Conservation (phyloP, 2,329 filamentous ascomycete species). For the Pseudogymnoascus sp. region DNA sequence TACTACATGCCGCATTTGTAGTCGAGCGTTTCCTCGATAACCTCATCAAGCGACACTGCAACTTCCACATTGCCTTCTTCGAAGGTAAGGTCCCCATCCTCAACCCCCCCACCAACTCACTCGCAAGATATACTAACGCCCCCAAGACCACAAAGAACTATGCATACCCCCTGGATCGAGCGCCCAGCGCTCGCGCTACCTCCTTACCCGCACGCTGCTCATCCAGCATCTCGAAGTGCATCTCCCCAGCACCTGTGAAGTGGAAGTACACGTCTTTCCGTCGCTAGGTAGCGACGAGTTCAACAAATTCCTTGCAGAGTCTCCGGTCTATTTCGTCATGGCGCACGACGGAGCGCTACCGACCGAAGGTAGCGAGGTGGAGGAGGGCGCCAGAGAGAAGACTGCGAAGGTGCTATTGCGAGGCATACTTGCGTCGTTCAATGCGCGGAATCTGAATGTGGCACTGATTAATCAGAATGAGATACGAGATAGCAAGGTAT, state of each 20-base stretch:
- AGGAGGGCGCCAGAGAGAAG: constrained; percentile 15
- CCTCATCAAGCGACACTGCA: constrained; percentile 54
- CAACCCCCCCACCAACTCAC: neutral
- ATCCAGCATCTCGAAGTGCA: constrained; percentile 46
- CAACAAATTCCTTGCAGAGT: constrained; percentile 41
- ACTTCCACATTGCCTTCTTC: constrained; percentile 65
- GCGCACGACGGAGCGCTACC: constrained; percentile 49
- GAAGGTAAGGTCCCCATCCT: constrained; percentile 19
- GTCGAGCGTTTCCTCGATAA: constrained; percentile 57
- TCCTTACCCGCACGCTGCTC: constrained; percentile 53
- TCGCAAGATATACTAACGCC: constrained; percentile 14
- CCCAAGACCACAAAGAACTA: constrained; percentile 38
- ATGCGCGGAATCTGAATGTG: constrained; percentile 48
- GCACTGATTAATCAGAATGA: constrained; percentile 56
- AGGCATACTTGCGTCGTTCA: constrained; percentile 45
- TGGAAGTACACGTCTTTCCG: constrained; percentile 35
- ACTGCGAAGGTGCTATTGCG: constrained; percentile 26
- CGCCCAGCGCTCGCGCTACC: constrained; percentile 36
- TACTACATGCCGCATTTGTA: constrained; percentile 61
- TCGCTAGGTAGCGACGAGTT: constrained; percentile 43
- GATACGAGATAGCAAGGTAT: constrained; percentile 54
- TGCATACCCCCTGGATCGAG: constrained; percentile 42
- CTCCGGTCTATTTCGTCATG: constrained; percentile 58
- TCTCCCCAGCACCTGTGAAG: constrained; percentile 21
- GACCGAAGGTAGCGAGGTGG: neutral